These are phyloP conservation scores for Hevea brasiliensis DNA, from an alignment of 345 rosid genomes.

Conservation along the genomic window DNA sequence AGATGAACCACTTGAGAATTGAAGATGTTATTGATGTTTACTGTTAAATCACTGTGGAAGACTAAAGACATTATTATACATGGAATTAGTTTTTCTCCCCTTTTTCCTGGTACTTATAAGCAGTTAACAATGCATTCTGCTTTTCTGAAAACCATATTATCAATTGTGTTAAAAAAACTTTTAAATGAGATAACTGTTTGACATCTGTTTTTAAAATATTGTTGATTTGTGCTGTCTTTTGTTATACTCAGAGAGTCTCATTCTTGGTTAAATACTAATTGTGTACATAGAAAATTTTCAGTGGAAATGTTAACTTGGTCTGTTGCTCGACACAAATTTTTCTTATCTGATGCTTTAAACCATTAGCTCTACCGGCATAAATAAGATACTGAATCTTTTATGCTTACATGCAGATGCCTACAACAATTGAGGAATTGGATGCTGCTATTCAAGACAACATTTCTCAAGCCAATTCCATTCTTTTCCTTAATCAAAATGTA, in stretches of 20 bases:
- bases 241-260: neutral
- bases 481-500: slow-evolving; percentile 74
- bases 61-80: neutral
- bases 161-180: neutral
- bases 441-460: slow-evolving; percentile 83
- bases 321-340: too few species aligned
- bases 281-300: neutral
- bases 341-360: neutral
- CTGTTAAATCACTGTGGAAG: neutral
- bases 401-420: slow-evolving; percentile 26
- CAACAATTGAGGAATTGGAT: slow-evolving; percentile 80
- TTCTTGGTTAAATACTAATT: neutral
- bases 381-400: neutral
- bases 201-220: neutral
- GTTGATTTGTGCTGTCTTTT: neutral
- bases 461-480: slow-evolving; percentile 83
- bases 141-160: neutral
- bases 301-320: neutral
- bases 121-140: neutral
- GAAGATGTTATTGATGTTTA: neutral
- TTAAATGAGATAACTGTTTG: neutral
- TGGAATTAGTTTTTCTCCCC: neutral
- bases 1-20: neutral
- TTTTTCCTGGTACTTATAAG: neutral
- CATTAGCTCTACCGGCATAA: neutral